These are phyloP conservation scores for Ogataea philodendri DNA, from an alignment of 805 yeast species.

Conservation along the genomic window DNA sequence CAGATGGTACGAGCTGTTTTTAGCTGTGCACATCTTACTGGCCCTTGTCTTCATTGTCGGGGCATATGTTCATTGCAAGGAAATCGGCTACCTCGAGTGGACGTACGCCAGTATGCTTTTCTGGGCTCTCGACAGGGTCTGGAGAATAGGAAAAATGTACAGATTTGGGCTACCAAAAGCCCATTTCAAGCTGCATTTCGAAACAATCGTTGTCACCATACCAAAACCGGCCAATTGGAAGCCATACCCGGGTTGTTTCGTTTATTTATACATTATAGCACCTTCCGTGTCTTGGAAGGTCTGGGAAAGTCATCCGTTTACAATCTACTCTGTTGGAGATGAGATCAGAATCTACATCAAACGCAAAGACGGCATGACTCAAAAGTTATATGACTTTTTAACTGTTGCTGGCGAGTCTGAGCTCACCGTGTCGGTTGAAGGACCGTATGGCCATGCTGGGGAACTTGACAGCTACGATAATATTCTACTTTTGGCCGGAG, in stretches of 20 bases:
- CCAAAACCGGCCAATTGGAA: slow-evolving; percentile 47
- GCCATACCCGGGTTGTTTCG: slow-evolving; percentile 56
- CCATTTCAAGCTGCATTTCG: slow-evolving; percentile 17
- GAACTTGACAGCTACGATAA: slow-evolving; percentile 42
- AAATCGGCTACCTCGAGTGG: slow-evolving; percentile 42
- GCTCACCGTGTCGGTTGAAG: slow-evolving; percentile 44
- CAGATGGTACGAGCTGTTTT: slow-evolving; percentile 45
- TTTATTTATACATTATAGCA: slow-evolving; percentile 48
- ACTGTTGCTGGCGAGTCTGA: slow-evolving; percentile 16
- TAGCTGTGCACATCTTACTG: slow-evolving; percentile 42
- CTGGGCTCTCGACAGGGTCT: slow-evolving; percentile 43
- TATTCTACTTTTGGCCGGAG: slow-evolving; percentile 51
- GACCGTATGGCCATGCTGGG: slow-evolving; percentile 50
- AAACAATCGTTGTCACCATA: slow-evolving; percentile 29
- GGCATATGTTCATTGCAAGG: slow-evolving; percentile 44
- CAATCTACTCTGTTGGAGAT: slow-evolving; percentile 32
- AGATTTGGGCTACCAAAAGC: slow-evolving; percentile 30
- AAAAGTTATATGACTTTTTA: slow-evolving; percentile 33
- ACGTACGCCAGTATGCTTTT: slow-evolving; percentile 36
- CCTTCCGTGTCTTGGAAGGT: slow-evolving; percentile 35
- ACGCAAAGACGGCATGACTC: slow-evolving; percentile 51
- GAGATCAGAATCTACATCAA: slow-evolving; percentile 43
- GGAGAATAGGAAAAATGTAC: slow-evolving; percentile 36
- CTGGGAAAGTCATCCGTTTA: slow-evolving; percentile 69
- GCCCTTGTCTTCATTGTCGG: slow-evolving; percentile 47